Conservation (phyloP, 2,329 filamentous ascomycete genomes). For the Sclerotinia nivalis region DNA sequence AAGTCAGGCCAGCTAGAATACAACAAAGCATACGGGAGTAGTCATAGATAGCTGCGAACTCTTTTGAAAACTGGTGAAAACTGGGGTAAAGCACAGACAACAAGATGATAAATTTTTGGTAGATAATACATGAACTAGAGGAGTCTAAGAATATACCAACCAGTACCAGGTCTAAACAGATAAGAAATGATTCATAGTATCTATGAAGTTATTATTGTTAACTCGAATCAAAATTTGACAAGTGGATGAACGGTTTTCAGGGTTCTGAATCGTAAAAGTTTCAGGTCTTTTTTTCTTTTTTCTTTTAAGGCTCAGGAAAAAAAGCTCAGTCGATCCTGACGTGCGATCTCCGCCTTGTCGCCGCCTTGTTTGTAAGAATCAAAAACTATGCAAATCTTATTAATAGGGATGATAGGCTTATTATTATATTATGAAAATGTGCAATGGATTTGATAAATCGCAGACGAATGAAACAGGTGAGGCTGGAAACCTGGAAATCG, state of each 20-base stretch:
- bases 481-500: constrained; percentile 9
- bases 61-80: constrained; percentile 7
- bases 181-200: constrained; percentile 17
- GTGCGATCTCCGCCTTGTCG: constrained; percentile 1
- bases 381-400: neutral
- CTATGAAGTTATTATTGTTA: neutral
- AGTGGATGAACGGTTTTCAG: constrained; percentile 20
- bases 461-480: constrained; percentile 24
- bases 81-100: constrained; percentile 12
- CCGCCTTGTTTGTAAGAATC: neutral
- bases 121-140: constrained; percentile 20
- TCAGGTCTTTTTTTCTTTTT: constrained; percentile 3
- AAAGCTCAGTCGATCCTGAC: constrained; percentile 10
- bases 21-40: neutral
- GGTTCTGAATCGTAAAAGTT: constrained; percentile 11
- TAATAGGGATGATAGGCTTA: neutral
- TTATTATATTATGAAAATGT: neutral
- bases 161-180: neutral
- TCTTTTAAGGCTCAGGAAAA: neutral
- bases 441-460: neutral
- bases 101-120: neutral
- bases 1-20: neutral
- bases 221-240: constrained; percentile 22
- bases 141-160: neutral
- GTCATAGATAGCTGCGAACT: neutral